Percentiles rank a stretch among this genome's conserved stretches.
Evolutionary conservation across 2,329 filamentous ascomycete species (phyloP).

Genomic region (Aaosphaeria arxii): DNA sequence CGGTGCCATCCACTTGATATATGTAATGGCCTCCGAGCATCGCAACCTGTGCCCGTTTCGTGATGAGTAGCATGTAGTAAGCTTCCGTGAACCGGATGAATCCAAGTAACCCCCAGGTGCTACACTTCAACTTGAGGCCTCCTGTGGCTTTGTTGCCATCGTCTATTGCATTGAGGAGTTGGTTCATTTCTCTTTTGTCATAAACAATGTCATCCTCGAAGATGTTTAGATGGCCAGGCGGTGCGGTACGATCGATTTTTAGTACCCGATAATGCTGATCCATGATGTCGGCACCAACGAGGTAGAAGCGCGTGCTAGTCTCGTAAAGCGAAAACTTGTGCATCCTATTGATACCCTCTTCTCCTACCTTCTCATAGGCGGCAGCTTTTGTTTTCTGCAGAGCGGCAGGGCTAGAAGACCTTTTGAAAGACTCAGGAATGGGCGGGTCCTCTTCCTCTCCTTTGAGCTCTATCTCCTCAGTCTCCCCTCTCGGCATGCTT

Average conservation of each 20-base stretch:
- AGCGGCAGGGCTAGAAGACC: conserved; percentile 37
- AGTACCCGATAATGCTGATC: conserved; percentile 87
- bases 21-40: conserved; percentile 96
- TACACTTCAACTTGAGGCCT: conserved; percentile 84
- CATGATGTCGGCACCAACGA: conserved; percentile 87
- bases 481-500: conserved; percentile 25
- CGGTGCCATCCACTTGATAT: conserved; percentile 92
- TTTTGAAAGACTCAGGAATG: conserved; percentile 36
- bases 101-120: conserved; percentile 87
- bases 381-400: conserved; percentile 37
- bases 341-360: conserved; percentile 58
- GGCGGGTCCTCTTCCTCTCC: conserved; percentile 42
- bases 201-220: conserved; percentile 96
- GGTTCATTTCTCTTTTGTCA: conserved; percentile 85
- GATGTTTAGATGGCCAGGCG: conserved; percentile 74
- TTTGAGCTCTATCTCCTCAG: conserved; percentile 33
- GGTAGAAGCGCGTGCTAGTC: conserved; percentile 88
- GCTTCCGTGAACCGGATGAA: conserved; percentile 95
- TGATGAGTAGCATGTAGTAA: conserved; percentile 96
- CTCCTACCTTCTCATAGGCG: conserved; percentile 42
- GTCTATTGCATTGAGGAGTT: conserved; percentile 90
- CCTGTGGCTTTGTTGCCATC: conserved; percentile 90
- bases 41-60: conserved; percentile 91
- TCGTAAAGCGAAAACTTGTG: conserved; percentile 98
- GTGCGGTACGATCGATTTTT: conserved; percentile 89